Conservation (phyloP, 495 filamentous ascomycete genomes). For the Podospora pseudopauciseta region DNA sequence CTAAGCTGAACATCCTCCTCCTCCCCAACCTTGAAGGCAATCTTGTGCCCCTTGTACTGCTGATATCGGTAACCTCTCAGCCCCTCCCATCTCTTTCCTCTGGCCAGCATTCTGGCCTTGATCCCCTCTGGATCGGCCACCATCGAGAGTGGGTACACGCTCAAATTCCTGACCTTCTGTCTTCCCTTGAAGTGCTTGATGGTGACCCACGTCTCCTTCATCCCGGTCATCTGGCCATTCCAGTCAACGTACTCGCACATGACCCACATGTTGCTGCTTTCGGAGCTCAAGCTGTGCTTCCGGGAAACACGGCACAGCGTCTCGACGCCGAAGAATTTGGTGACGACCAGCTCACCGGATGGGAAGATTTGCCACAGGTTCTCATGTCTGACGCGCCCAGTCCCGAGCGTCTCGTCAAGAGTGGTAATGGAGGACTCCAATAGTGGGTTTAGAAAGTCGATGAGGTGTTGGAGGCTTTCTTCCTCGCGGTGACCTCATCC, state of each 20-base stretch:
- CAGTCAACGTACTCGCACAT: conserved; percentile 49
- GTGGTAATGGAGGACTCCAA: conserved; percentile 47
- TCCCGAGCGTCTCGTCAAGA: conserved; percentile 16
- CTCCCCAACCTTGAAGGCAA: conserved; percentile 9
- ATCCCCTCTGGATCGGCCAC: conserved; percentile 41
- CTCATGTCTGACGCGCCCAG: conserved; percentile 19
- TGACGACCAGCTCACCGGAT: conserved; percentile 28
- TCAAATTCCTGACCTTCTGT: conserved; percentile 45
- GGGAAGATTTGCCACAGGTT: conserved; percentile 38
- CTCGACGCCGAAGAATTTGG: conserved; percentile 21
- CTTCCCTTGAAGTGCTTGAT: conserved; percentile 50
- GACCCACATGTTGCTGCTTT: conserved; percentile 20
- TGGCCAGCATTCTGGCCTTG: conserved; percentile 31
- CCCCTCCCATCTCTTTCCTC: conserved; percentile 45
- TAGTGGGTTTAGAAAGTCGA: conserved; percentile 50
- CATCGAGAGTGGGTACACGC: conserved; percentile 52
- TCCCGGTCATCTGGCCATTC: conserved; percentile 54
- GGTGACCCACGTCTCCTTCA: conserved; percentile 26
- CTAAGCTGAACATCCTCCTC: conserved; percentile 6
- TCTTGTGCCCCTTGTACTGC: conserved; percentile 44
- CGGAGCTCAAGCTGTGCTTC: background rate
- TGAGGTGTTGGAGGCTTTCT: conserved; percentile 26
- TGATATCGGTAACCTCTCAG: conserved; percentile 56
- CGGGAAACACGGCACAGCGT: conserved; percentile 21
- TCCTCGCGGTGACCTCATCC: conserved; percentile 31